phyloP scores from a whole-genome alignment of 116 monocot genomes.

The Dioscorea cayenensis region DNA sequence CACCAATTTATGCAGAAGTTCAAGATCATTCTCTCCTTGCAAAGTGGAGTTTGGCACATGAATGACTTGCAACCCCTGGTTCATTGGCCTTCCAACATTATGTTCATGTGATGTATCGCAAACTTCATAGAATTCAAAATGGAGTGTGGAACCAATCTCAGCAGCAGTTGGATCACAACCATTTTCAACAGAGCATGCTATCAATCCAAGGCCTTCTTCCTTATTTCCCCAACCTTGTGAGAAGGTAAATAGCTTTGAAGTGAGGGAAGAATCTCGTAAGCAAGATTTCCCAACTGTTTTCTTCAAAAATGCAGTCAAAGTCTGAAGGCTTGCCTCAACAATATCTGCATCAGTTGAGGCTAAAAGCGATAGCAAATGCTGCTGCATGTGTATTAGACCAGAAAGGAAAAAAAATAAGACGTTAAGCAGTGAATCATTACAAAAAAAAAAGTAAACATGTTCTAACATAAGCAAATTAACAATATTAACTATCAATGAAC shows the following conservation, averaged over 20 bases:
- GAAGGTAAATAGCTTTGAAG: constrained; percentile 63
- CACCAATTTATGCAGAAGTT: constrained; percentile 52
- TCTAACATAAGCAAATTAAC: too few species aligned
- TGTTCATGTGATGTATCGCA: constrained; percentile 20
- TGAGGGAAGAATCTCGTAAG: constrained; percentile 42
- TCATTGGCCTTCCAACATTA: constrained; percentile 8
- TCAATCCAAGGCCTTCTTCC: constrained; percentile 72
- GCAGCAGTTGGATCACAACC: constrained; percentile 41
- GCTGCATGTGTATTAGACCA: constrained; percentile 34
- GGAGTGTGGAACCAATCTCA: constrained; percentile 62
- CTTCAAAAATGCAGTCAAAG: constrained; percentile 60
- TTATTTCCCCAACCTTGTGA: constrained; percentile 85
- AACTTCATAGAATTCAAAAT: constrained; percentile 73
- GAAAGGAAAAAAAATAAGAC: neutral
- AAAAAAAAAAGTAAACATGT: neutral
- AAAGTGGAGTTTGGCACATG: constrained; percentile 37
- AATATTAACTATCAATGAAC: too few species aligned
- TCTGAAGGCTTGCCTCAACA: constrained; percentile 65
- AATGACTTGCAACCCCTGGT: constrained; percentile 52
- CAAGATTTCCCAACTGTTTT: constrained; percentile 59
- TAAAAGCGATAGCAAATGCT: constrained; percentile 60
- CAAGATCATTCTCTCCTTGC: constrained; percentile 38
- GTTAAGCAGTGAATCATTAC: neutral
- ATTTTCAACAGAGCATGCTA: constrained; percentile 50
- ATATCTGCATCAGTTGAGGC: constrained; percentile 68